phyloP scores from a whole-genome alignment of 805 yeast species.

The Nakazawaea ernobii region DNA sequence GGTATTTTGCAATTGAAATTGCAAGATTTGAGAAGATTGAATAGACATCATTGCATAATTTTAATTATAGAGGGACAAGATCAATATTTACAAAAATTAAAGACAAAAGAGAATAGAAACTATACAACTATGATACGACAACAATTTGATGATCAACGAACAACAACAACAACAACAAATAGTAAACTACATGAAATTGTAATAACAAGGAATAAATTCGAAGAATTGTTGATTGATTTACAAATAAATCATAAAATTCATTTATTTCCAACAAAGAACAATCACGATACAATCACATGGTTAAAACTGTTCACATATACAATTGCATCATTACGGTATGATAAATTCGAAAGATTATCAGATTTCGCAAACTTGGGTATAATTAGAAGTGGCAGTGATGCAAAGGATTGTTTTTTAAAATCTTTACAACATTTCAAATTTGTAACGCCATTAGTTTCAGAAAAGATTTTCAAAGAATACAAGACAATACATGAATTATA shows the following conservation, averaged over 20 bases:
- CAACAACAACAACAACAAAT: not conserved
- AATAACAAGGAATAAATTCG: slow-evolving; percentile 27
- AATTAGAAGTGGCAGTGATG: slow-evolving; percentile 48
- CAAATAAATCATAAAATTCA: slow-evolving; percentile 44
- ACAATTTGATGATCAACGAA: slow-evolving; percentile 16
- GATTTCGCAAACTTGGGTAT: slow-evolving; percentile 50
- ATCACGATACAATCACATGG: slow-evolving; percentile 45
- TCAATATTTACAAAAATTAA: slow-evolving; percentile 37
- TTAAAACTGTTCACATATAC: slow-evolving; percentile 53
- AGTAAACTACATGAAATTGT: not conserved
- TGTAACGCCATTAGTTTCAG: slow-evolving; percentile 49
- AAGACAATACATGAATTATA: slow-evolving; percentile 27
- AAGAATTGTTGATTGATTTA: slow-evolving; percentile 33
- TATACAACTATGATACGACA: slow-evolving; percentile 33
- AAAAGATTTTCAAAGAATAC: slow-evolving; percentile 35
- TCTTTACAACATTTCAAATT: slow-evolving; percentile 51
- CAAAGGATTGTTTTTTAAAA: slow-evolving; percentile 39
- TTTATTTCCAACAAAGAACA: slow-evolving; percentile 42
- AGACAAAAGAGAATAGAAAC: slow-evolving; percentile 36
- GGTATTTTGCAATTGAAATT: slow-evolving; percentile 21
- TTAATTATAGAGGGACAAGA: slow-evolving; percentile 46
- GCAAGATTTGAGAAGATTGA: slow-evolving; percentile 17
- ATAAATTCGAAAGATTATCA: slow-evolving; percentile 47
- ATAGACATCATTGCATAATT: slow-evolving; percentile 27
- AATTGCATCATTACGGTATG: slow-evolving; percentile 46